These are phyloP conservation scores for Diaporthe nobilis DNA, from an alignment of 2,329 filamentous ascomycete genomes.

Conservation along the genomic window DNA sequence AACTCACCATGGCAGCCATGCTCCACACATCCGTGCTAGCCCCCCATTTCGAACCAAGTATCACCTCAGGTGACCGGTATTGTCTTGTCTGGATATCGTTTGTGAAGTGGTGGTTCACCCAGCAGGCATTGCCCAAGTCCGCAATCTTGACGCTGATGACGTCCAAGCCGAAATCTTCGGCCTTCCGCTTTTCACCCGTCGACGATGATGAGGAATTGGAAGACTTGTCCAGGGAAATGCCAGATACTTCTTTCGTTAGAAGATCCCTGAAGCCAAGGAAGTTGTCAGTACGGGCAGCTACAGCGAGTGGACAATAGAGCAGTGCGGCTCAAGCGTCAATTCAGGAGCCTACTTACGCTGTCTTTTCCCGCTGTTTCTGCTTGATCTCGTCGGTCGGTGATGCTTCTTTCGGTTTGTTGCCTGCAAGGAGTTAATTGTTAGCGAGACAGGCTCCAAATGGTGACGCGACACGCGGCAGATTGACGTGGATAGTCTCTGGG, in stretches of 20 bases:
- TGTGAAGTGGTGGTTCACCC: conserved; percentile 99
- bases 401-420: conserved; percentile 56
- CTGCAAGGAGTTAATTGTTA: conserved; percentile 43
- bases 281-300: conserved; percentile 21
- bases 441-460: neutral
- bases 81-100: conserved; percentile 99
- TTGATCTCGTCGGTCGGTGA: conserved; percentile 71
- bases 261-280: conserved; percentile 75
- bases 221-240: conserved; percentile 90
- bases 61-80: conserved; percentile 97
- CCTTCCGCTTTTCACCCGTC: conserved; percentile 72
- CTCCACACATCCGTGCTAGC: conserved; percentile 99
- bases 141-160: conserved; percentile 99
- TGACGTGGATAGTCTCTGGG: conserved; percentile 3
- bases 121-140: conserved; percentile 97
- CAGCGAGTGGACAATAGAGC: neutral
- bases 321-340: neutral
- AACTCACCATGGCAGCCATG: conserved; percentile 96
- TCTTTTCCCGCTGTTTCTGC: conserved; percentile 91
- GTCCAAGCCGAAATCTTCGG: conserved; percentile 71
- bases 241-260: conserved; percentile 91
- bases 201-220: conserved; percentile 62
- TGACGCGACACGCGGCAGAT: conserved; percentile 7
- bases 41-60: conserved; percentile 96
- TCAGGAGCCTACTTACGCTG: conserved; percentile 77